Percentiles rank a stretch among this genome's conserved stretches.
These are phyloP conservation scores for Populus deltoides DNA, from an alignment of 345 rosid genomes.

Conservation along the genomic window DNA sequence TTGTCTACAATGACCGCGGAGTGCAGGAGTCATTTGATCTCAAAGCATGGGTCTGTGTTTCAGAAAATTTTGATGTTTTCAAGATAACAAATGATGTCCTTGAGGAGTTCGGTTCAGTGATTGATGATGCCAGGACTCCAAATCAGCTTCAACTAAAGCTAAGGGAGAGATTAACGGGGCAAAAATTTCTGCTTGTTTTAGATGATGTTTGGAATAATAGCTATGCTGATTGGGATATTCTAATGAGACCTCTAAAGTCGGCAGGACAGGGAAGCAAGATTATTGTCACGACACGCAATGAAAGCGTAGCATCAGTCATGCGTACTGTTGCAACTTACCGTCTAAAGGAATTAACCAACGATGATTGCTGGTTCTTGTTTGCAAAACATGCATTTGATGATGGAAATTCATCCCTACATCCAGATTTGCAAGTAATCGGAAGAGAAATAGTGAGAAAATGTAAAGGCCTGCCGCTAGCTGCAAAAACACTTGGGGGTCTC, in stretches of 20 bases:
- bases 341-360: neutral
- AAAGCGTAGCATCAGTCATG: neutral
- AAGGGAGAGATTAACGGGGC: neutral
- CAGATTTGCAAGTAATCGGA: neutral
- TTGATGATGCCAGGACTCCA: neutral
- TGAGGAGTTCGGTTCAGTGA: neutral
- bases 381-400: neutral
- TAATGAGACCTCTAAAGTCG: neutral
- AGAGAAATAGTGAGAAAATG: neutral
- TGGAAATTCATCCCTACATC: neutral
- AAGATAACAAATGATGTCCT: neutral
- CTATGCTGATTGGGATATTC: neutral
- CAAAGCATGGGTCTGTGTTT: conserved; percentile 3
- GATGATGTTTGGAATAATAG: conserved; percentile 8
- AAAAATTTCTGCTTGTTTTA: neutral
- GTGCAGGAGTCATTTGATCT: neutral
- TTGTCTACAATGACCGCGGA: neutral
- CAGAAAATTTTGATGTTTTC: neutral
- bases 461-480: conserved; percentile 4
- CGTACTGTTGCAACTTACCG: neutral
- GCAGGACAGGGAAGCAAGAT: neutral
- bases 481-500: conserved; percentile 1
- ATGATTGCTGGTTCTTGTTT: neutral
- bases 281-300: neutral
- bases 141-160: neutral